These are phyloP conservation scores for Boletus bicolor DNA, from an alignment of 768 basidiomycete genomes.

Conservation along the genomic window DNA sequence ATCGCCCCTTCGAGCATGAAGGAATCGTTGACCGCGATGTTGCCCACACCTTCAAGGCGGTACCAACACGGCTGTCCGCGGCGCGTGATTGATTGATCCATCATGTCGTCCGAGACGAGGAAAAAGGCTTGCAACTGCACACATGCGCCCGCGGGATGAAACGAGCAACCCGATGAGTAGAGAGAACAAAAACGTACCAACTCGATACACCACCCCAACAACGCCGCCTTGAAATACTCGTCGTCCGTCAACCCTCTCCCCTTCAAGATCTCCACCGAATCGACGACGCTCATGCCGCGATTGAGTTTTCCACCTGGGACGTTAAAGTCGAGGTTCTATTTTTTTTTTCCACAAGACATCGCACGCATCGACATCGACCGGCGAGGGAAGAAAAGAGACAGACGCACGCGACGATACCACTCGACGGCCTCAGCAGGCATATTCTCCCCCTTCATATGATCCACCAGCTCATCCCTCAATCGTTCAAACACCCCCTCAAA, in stretches of 20 bases:
- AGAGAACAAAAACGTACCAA: constrained; percentile 53
- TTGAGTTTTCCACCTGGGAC: constrained; percentile 97
- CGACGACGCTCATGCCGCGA: constrained; percentile 93
- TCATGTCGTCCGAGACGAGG: constrained; percentile 90
- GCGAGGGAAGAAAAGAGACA: background rate
- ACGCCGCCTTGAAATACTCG: constrained; percentile 84
- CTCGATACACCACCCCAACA: constrained; percentile 95
- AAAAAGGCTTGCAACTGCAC: constrained; percentile 92
- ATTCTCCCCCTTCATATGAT: constrained; percentile 58
- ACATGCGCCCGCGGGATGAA: too few species aligned
- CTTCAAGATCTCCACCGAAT: constrained; percentile 85
- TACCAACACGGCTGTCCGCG: constrained; percentile 97
- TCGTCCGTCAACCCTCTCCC: constrained; percentile 67
- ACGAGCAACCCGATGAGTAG: background rate
- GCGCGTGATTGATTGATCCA: constrained; percentile 92
- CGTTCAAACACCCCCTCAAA: constrained; percentile 73
- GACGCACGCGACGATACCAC: constrained; percentile 68
- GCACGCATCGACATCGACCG: too few species aligned
- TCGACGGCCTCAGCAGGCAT: constrained; percentile 83
- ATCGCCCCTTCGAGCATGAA: constrained; percentile 97
- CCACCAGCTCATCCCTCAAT: constrained; percentile 77
- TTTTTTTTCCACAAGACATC: background rate
- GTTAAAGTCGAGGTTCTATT: constrained; percentile 85
- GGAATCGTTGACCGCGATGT: constrained; percentile 92
- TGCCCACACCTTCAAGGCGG: constrained; percentile 52